Conservation (phyloP, 164 flowering plant species). For the Chloranthus sessilifolius region DNA sequence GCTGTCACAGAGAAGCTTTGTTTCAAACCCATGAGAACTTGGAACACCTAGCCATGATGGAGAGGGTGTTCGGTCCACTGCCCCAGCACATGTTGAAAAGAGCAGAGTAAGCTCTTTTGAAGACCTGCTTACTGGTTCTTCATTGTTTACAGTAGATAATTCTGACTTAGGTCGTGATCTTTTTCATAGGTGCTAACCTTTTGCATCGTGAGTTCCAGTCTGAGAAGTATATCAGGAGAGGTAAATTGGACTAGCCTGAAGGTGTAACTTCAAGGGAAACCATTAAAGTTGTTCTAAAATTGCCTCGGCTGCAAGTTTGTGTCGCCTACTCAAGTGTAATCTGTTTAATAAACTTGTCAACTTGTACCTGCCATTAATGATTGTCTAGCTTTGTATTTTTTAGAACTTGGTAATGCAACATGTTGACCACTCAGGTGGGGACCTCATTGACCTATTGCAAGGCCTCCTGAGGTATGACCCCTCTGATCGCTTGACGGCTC, state of each 20-base stretch:
- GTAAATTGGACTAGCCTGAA: slow-evolving; percentile 70
- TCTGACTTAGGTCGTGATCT: too few relatives aligned
- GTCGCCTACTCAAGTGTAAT: too few relatives aligned
- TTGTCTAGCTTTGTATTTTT: too few relatives aligned
- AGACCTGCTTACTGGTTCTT: too few relatives aligned
- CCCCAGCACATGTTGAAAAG: slow-evolving; percentile 68
- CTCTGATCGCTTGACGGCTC: slow-evolving; percentile 43
- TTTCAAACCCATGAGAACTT: slow-evolving; percentile 77
- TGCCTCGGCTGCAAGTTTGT: slow-evolving; percentile 61
- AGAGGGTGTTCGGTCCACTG: slow-evolving; percentile 62
- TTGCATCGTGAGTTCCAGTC: too few relatives aligned
- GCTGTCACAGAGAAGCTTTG: slow-evolving; percentile 77
- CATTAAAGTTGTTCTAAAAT: slow-evolving; percentile 53
- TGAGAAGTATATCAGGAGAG: slow-evolving; percentile 61
- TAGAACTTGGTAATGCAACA: slow-evolving; percentile 67
- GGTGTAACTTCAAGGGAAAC: slow-evolving; percentile 71
- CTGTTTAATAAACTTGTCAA: too few relatives aligned
- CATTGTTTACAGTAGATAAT: too few relatives aligned
- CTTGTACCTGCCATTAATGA: too few relatives aligned
- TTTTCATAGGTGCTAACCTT: too few relatives aligned
- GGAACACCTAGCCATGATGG: slow-evolving; percentile 86
- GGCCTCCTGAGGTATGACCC: slow-evolving; percentile 72
- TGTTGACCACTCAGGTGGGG: slow-evolving; percentile 65
- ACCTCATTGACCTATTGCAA: slow-evolving; percentile 54
- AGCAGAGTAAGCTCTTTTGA: slow-evolving; percentile 35